A percentile compares a stretch with the other conserved stretches of the same genome.
These are phyloP conservation scores for Rhynchospora breviuscula DNA, from an alignment of 176 grass and related monocot genomes.

Conservation along the genomic window DNA sequence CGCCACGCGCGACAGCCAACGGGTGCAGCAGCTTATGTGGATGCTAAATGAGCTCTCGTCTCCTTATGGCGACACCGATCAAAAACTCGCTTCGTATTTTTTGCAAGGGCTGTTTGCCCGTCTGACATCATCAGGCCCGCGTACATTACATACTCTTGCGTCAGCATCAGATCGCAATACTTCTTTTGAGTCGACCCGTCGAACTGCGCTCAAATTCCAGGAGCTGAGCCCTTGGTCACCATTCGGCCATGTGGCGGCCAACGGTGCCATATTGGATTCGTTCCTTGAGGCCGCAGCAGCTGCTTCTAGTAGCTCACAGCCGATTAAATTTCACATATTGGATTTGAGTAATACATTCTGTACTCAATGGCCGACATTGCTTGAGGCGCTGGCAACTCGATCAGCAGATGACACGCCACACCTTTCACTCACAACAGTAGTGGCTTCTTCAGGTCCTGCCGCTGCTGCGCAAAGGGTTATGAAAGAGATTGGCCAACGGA, in stretches of 20 bases:
- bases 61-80: constrained; percentile 87
- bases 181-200: constrained; percentile 88
- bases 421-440: constrained; percentile 85
- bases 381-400: constrained; percentile 84
- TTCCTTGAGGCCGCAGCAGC: constrained; percentile 70
- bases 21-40: constrained; percentile 98
- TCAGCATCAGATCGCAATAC: constrained; percentile 69
- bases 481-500: constrained; percentile 89
- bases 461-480: constrained; percentile 71
- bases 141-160: constrained; percentile 60
- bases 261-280: constrained; percentile 91
- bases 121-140: constrained; percentile 63
- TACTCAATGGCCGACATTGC: constrained; percentile 98
- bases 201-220: constrained; percentile 84
- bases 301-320: constrained; percentile 31
- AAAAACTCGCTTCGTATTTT: constrained; percentile 92
- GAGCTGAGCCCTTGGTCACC: constrained; percentile 98
- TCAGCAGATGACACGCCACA: constrained; percentile 97
- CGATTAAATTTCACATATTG: constrained; percentile 79
- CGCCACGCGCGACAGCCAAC: constrained; percentile 60
- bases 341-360: constrained; percentile 98
- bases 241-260: constrained; percentile 93
- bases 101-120: constrained; percentile 77
- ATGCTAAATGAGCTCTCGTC: constrained; percentile 99
- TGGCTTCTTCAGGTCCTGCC: constrained; percentile 48